phyloP scores from a whole-genome alignment of 1,284 basidiomycete species.

The Ustilago nuda region DNA sequence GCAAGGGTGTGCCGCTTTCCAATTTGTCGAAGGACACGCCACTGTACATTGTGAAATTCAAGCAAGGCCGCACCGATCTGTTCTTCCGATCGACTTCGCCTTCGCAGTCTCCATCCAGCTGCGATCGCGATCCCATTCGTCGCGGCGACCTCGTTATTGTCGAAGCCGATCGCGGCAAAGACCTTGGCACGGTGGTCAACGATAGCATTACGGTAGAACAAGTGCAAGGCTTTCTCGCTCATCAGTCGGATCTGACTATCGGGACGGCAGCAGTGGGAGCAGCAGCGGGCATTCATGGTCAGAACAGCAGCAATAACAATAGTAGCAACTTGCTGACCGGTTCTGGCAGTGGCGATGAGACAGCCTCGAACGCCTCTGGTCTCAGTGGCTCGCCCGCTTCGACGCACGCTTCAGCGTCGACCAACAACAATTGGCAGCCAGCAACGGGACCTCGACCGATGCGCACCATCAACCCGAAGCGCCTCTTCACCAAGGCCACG shows the following conservation, averaged over 20 bases:
- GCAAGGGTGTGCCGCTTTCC: slow-evolving; percentile 87
- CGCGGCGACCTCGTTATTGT: slow-evolving; percentile 94
- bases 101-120: slow-evolving; percentile 23
- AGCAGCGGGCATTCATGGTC: slow-evolving; percentile 13
- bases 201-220: slow-evolving; percentile 78
- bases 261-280: slow-evolving; percentile 29
- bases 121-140: slow-evolving; percentile 71
- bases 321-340: slow-evolving; percentile 1
- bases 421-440: not conserved
- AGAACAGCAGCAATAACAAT: not conserved
- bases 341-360: slow-evolving; percentile 22
- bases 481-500: slow-evolving; percentile 92
- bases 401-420: slow-evolving; percentile 2
- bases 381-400: slow-evolving; percentile 25
- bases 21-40: slow-evolving; percentile 83
- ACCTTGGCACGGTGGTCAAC: slow-evolving; percentile 81
- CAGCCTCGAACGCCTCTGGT: slow-evolving; percentile 24
- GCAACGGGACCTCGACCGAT: slow-evolving; percentile 35
- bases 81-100: slow-evolving; percentile 76
- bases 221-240: slow-evolving; percentile 74
- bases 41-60: slow-evolving; percentile 97
- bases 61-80: slow-evolving; percentile 92
- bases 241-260: slow-evolving; percentile 57
- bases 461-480: slow-evolving; percentile 78
- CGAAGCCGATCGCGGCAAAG: slow-evolving; percentile 93